Conservation (phyloP, 129 eudicot genomes). For the Erigeron canadensis region DNA sequence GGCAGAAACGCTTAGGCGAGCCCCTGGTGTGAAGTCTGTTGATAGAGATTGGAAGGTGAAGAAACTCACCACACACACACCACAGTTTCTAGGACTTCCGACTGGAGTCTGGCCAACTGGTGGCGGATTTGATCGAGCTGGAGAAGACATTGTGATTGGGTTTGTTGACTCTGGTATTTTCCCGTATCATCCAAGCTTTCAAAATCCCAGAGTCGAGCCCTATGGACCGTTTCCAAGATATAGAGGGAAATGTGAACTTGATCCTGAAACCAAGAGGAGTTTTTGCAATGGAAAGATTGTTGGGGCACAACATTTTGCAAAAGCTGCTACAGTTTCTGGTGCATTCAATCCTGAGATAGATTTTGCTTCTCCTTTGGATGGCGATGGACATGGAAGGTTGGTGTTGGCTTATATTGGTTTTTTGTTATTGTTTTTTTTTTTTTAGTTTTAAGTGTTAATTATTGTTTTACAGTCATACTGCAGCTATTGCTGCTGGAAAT, state of each 20-base stretch:
- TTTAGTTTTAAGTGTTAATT: background rate
- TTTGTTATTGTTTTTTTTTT: background rate
- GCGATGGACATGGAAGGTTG: constrained; percentile 99
- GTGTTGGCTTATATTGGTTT: background rate
- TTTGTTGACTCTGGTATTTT: constrained; percentile 95
- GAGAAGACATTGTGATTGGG: constrained; percentile 95
- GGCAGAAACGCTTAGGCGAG: constrained; percentile 87
- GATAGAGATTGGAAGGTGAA: constrained; percentile 91
- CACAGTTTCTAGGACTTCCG: constrained; percentile 93
- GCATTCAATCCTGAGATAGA: constrained; percentile 76
- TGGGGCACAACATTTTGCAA: constrained; percentile 98
- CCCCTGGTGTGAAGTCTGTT: constrained; percentile 89
- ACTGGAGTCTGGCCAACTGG: constrained; percentile 99
- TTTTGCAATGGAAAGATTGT: constrained; percentile 94
- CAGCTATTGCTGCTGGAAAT: constrained; percentile 97
- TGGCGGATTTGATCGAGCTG: constrained; percentile 93
- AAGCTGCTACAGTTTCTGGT: constrained; percentile 94
- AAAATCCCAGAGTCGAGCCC: constrained; percentile 52
- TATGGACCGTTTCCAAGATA: constrained; percentile 86
- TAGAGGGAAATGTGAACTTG: constrained; percentile 95
- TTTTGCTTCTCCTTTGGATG: constrained; percentile 98
- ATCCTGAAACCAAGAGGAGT: constrained; percentile 62
- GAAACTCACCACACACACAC: constrained; percentile 94
- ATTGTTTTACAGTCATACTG: constrained; percentile 72
- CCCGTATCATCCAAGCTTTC: constrained; percentile 92